These are phyloP conservation scores for Pneumocystis canis DNA, from an alignment of 1,139 yeast species.

Conservation along the genomic window DNA sequence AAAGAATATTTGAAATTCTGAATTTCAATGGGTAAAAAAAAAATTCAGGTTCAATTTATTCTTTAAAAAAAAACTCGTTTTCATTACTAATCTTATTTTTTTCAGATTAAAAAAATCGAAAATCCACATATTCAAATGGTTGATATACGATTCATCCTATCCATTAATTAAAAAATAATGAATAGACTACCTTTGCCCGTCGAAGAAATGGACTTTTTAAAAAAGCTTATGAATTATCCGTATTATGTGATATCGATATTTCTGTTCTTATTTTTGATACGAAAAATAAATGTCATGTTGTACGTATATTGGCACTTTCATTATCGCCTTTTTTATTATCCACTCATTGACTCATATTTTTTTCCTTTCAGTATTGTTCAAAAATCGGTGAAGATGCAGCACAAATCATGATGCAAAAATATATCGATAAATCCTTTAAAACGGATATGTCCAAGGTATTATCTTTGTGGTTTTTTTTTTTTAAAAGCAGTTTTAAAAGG, in stretches of 20 bases:
- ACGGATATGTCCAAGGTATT: slow-evolving; percentile 10
- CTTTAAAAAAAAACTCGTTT: neutral
- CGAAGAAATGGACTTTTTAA: slow-evolving; percentile 14
- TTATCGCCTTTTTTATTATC: neutral
- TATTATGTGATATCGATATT: slow-evolving; percentile 12
- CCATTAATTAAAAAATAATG: neutral
- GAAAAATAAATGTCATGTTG: slow-evolving; percentile 14
- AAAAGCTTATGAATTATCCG: slow-evolving; percentile 14
- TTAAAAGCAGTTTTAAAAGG: neutral
- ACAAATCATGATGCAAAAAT: slow-evolving; percentile 6
- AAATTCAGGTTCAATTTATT: neutral
- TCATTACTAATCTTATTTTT: neutral
- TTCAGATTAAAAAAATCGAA: slow-evolving; percentile 8
- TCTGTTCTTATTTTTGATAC: slow-evolving; percentile 13
- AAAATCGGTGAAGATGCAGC: neutral
- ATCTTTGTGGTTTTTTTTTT: slow-evolving; percentile 3
- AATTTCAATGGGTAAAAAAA: neutral
- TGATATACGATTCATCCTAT: neutral
- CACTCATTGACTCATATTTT: too few relatives aligned
- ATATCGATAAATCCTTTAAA: slow-evolving; percentile 9
- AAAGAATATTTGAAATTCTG: neutral
- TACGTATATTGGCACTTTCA: neutral
- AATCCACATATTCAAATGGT: slow-evolving; percentile 9
- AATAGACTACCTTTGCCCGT: slow-evolving; percentile 12
- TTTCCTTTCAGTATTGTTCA: neutral